phyloP scores from a whole-genome alignment of 768 basidiomycete genomes.

The Harrya chromipes region DNA sequence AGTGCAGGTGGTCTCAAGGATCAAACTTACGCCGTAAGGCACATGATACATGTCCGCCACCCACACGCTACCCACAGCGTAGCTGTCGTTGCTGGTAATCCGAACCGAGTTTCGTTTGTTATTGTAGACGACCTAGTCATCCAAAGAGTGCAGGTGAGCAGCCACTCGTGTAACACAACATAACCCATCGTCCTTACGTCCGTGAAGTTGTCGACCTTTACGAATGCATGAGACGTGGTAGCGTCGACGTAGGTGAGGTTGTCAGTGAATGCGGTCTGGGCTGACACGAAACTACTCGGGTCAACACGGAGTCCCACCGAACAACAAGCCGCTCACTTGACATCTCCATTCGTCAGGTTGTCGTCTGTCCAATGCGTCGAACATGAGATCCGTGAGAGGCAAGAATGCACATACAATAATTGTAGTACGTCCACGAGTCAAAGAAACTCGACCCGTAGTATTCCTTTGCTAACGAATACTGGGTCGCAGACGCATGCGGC shows the following conservation, averaged over 20 bases:
- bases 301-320: conserved; percentile 1
- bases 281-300: conserved; percentile 45
- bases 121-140: conserved; percentile 33
- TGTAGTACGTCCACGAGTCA: conserved; percentile 64
- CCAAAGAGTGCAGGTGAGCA: background rate
- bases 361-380: conserved; percentile 42
- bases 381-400: background rate
- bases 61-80: conserved; percentile 60
- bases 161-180: no score
- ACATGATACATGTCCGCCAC: conserved; percentile 62
- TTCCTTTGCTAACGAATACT: conserved; percentile 52
- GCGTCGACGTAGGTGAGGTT: conserved; percentile 62
- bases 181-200: conserved; percentile 32
- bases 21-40: conserved; percentile 53
- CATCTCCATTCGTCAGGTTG: conserved; percentile 68
- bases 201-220: conserved; percentile 71
- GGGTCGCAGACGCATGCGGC: conserved; percentile 23
- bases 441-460: conserved; percentile 65
- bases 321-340: conserved; percentile 34
- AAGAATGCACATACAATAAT: conserved; percentile 42
- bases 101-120: conserved; percentile 67
- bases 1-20: background rate
- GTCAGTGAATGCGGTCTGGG: conserved; percentile 39
- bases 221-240: conserved; percentile 66
- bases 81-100: conserved; percentile 56